Conservation (phyloP, 1,284 basidiomycete species). For the Vanrija sp. region DNA sequence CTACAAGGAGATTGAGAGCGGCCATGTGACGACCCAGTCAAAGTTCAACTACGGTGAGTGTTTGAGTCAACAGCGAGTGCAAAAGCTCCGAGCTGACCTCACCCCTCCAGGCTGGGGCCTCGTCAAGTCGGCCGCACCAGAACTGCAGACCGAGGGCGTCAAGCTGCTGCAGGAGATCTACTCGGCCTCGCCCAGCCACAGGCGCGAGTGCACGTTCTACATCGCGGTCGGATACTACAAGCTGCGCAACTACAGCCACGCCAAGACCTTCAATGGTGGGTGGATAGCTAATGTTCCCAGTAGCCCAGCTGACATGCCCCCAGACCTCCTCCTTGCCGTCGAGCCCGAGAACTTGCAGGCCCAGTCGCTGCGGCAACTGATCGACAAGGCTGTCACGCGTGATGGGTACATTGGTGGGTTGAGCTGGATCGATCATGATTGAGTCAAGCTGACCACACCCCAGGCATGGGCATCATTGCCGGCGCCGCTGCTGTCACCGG, state of each 20-base stretch:
- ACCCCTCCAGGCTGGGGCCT: conserved; percentile 66
- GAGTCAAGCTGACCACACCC: conserved; percentile 13
- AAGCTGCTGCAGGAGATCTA: conserved; percentile 92
- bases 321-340: conserved; percentile 83
- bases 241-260: conserved; percentile 91
- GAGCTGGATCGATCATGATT: conserved; percentile 24
- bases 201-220: conserved; percentile 96
- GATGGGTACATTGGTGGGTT: conserved; percentile 58
- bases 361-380: conserved; percentile 74
- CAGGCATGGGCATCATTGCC: conserved; percentile 87
- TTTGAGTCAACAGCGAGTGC: neutral
- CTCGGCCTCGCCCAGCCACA: conserved; percentile 75
- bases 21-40: conserved; percentile 88
- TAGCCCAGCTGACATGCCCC: too few relatives aligned
- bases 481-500: conserved; percentile 83
- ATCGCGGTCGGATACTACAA: conserved; percentile 96
- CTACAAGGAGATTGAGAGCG: conserved; percentile 75
- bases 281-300: neutral
- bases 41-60: conserved; percentile 89
- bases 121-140: conserved; percentile 76
- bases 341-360: conserved; percentile 95
- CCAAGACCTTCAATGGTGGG: conserved; percentile 87
- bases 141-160: conserved; percentile 86
- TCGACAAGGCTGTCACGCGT: conserved; percentile 80
- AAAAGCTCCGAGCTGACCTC: neutral